Percentiles rank a stretch among this genome's conserved stretches.
Evolutionary conservation across 352 stramenopile genomes (phyloP).

Genomic region (Albugo candida): DNA sequence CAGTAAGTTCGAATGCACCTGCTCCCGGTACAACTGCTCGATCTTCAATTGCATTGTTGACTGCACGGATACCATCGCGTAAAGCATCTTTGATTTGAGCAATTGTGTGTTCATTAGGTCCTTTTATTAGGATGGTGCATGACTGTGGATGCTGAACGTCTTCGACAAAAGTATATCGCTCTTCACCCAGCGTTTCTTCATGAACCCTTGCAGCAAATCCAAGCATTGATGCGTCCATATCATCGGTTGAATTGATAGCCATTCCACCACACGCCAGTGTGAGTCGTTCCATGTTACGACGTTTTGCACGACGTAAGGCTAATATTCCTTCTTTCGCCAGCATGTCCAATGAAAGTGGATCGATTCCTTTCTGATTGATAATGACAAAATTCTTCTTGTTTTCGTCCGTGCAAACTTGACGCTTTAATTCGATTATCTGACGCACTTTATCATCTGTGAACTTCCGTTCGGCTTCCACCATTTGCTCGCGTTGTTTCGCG

Average conservation of each 20-base stretch:
- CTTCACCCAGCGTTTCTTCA: conserved; percentile 96
- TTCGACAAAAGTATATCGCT: conserved; percentile 99
- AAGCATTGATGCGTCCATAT: conserved; percentile 92
- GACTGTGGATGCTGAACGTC: conserved; percentile 92
- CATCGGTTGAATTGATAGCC: conserved; percentile 95
- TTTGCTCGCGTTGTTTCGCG: conserved; percentile 97
- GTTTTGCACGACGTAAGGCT: conserved; percentile 93
- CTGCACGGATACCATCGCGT: conserved; percentile 92
- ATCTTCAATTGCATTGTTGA: conserved; percentile 98
- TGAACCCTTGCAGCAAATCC: conserved; percentile 94
- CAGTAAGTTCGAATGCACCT: conserved; percentile 92
- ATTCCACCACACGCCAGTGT: conserved; percentile 96
- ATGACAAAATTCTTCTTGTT: conserved; percentile 97
- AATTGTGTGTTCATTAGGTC: conserved; percentile 96
- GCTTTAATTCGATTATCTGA: conserved; percentile 98
- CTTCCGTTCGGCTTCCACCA: conserved; percentile 87
- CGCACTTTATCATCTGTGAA: conserved; percentile 93
- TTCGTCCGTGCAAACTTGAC: conserved; percentile 87
- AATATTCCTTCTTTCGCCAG: conserved; percentile 99
- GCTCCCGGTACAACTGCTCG: conserved; percentile 89
- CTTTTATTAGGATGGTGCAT: conserved; percentile 97
- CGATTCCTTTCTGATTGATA: conserved; percentile 99
- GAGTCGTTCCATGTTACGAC: conserved; percentile 99
- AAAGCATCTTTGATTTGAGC: conserved; percentile 98
- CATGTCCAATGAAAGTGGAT: conserved; percentile 97